Conservation (phyloP, 352 stramenopile genomes). For the Globisporangium iwayamae region DNA sequence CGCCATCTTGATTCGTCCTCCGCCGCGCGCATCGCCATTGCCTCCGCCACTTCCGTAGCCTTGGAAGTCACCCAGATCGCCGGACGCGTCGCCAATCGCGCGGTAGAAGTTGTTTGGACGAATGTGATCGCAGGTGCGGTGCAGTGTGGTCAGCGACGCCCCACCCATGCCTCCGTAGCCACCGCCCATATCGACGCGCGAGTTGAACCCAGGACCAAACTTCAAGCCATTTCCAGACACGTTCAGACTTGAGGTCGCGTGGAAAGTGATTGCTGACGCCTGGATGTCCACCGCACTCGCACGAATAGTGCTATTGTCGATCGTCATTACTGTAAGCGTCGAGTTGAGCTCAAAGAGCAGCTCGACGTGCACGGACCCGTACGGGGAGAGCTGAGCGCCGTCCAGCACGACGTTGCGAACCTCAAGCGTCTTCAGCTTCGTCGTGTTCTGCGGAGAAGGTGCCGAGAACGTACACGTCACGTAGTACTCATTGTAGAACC, state of each 20-base stretch:
- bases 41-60: conserved; percentile 82
- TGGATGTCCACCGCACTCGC: conserved; percentile 63
- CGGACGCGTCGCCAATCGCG: conserved; percentile 58
- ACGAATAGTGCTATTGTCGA: conserved; percentile 49
- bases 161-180: conserved; percentile 77
- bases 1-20: conserved; percentile 52
- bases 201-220: conserved; percentile 82
- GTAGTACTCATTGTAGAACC: conserved; percentile 84
- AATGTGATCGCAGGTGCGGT: conserved; percentile 49
- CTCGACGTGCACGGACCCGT: conserved; percentile 44
- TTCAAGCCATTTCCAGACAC: conserved; percentile 62
- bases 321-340: conserved; percentile 22
- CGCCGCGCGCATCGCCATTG: conserved; percentile 51
- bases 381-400: conserved; percentile 32
- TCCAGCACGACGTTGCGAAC: conserved; percentile 47
- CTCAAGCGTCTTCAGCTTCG: conserved; percentile 29
- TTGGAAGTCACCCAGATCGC: conserved; percentile 57
- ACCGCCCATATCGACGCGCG: conserved; percentile 53
- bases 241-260: conserved; percentile 46
- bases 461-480: conserved; percentile 54
- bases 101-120: conserved; percentile 56
- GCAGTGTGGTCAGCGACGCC: conserved; percentile 40
- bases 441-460: conserved; percentile 20
- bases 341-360: conserved; percentile 42
- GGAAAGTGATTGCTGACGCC: conserved; percentile 38